These are phyloP conservation scores for Drechslerella stenobrocha DNA, from an alignment of 2,329 filamentous ascomycete genomes.

Conservation along the genomic window DNA sequence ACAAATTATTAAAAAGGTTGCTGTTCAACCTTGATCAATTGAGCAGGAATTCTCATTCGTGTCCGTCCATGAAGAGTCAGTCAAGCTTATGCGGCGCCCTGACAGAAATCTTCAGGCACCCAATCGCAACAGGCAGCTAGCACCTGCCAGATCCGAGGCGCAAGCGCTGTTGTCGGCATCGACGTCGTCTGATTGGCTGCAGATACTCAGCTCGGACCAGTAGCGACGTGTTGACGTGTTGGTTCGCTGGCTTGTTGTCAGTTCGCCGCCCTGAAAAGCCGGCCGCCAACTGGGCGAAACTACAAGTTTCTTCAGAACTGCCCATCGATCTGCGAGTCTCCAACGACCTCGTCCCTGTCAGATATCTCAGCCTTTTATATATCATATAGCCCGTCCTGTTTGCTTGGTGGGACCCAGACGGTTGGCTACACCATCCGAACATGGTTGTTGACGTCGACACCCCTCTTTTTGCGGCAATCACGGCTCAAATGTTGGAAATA, in stretches of 20 bases:
- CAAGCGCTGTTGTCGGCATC: constrained; percentile 1
- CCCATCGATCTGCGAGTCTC: no score
- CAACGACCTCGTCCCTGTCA: no score
- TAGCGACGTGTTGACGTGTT: constrained; percentile 21
- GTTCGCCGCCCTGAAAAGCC: constrained; percentile 13
- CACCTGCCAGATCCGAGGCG: constrained; percentile 3
- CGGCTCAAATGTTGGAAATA: constrained; percentile 39
- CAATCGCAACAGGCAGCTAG: not conserved
- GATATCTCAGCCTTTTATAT: no score
- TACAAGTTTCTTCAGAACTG: not conserved
- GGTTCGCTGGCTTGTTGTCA: constrained; percentile 14
- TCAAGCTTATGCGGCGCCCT: no score
- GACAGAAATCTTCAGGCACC: not conserved
- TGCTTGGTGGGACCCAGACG: not conserved
- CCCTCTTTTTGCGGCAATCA: constrained; percentile 35
- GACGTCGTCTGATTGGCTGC: constrained; percentile 27
- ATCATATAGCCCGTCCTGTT: not conserved
- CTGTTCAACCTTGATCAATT: no score
- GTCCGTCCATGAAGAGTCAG: no score
- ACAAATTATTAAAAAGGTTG: no score
- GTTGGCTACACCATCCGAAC: not conserved
- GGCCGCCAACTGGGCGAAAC: not conserved
- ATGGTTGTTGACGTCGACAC: constrained; percentile 5
- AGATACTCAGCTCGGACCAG: constrained; percentile 9
- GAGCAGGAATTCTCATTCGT: no score